Conservation (phyloP, 2,329 filamentous ascomycete genomes). For the Meredithiella fracta region DNA sequence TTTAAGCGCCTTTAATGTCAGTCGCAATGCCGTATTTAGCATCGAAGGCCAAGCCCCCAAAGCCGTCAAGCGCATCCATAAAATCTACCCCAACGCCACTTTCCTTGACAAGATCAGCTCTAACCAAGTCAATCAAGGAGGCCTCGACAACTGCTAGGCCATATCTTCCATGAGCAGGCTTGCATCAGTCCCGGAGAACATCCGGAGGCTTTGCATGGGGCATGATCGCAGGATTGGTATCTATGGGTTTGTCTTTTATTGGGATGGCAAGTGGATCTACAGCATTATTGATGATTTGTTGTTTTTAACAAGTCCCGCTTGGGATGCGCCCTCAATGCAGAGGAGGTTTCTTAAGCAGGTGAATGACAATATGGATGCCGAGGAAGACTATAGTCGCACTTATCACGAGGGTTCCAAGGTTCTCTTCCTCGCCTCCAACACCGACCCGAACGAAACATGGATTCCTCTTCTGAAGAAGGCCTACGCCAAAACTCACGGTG, state of each 20-base stretch:
- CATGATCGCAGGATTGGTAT: constrained; percentile 60
- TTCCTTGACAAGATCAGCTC: constrained; percentile 51
- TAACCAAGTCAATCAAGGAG: constrained; percentile 62
- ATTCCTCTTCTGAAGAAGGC: constrained; percentile 66
- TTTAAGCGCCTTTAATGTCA: constrained; percentile 34
- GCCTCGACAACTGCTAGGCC: constrained; percentile 68
- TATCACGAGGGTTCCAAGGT: constrained; percentile 63
- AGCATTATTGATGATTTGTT: constrained; percentile 86
- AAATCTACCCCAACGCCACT: constrained; percentile 58
- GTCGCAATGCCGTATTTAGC: background rate
- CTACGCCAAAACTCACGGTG: constrained; percentile 70
- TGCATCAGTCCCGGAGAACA: constrained; percentile 52
- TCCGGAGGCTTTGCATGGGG: constrained; percentile 60
- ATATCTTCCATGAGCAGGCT: constrained; percentile 64
- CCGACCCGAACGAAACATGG: constrained; percentile 68
- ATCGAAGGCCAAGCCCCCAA: too few relatives aligned
- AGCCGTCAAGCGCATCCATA: constrained; percentile 29
- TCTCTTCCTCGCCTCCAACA: constrained; percentile 62
- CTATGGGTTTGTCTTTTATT: constrained; percentile 77
- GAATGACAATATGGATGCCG: constrained; percentile 51
- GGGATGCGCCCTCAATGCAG: constrained; percentile 62
- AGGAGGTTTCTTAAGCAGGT: constrained; percentile 59
- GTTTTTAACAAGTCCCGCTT: constrained; percentile 66
- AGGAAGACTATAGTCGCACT: constrained; percentile 51
- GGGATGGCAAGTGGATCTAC: constrained; percentile 83